Evolutionary conservation across 2,329 filamentous ascomycete genomes (phyloP), one percentile per base, ranked within the genome.

Genomic region (Rhinocladiella mackenziei): DNA sequence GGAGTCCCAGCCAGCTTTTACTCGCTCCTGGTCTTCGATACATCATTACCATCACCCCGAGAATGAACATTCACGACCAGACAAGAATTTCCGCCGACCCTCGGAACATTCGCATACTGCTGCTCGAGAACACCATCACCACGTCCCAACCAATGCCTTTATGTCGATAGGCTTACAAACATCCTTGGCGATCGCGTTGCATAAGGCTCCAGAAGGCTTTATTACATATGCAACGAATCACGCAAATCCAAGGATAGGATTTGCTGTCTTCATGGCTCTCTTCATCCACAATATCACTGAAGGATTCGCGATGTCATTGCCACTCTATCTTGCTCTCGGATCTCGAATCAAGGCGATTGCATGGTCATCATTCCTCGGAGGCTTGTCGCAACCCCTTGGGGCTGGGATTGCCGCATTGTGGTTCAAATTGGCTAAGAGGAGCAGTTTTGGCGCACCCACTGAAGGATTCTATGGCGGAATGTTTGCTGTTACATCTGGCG

Each of bases 231-330:
- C 92, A 7, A 96, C 92, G 7, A 98, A 97, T 65, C 92, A 98
- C 62, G 91, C 89, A 9, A 97, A 89, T 62, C 89, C 92, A 0
- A 74, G 77, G 0, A 78, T 98, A 0, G 92, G 92, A 14, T 81
- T 95, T 65, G 85, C 86, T 39, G 88, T 98, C 42, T 98, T 98
- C 68, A 78, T 97, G 65, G 91, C 92, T 0, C 77, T 98, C 5
- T 95, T 95, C 62, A 91, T 98, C 47, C 92, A 98, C 74, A 98
- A 97, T 68, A 94, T 98, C 59, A 89, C 88, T 19, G 92, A 98
- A 69, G 92, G 92, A 1, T 97, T 97, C 62, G 87, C 89, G 50
- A 84, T 98, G 76, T 88, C 89, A 0, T 70, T 98, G 1, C 92
- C 92, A 0, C 74, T 98, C 0, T 98, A 94, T 65, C 85, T 98